Conservation (phyloP, 352 stramenopile genomes). For the Thalassiosira mediterranea region DNA sequence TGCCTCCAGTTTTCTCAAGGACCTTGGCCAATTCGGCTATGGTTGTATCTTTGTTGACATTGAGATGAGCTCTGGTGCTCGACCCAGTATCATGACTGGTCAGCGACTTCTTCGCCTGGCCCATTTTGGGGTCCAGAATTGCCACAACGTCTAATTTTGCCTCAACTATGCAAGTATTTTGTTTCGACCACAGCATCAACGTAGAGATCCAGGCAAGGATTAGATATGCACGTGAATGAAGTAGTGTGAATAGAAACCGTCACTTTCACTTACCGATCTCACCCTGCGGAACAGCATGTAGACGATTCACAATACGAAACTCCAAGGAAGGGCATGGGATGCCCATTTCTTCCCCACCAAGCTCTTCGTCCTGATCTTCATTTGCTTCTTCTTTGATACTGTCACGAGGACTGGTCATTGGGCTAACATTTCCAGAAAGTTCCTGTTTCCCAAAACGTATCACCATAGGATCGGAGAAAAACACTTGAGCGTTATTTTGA, state of each 20-base stretch:
- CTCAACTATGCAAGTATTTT: conserved; percentile 22
- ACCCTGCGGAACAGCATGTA: conserved; percentile 45
- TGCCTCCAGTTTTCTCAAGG: conserved; percentile 2
- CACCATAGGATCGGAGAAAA: conserved; percentile 67
- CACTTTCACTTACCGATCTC: conserved; percentile 71
- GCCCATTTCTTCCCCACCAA: conserved; percentile 2
- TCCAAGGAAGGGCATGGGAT: conserved; percentile 69
- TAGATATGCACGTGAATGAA: no score
- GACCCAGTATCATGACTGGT: not conserved
- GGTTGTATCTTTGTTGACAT: conserved; percentile 17
- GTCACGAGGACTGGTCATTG: conserved; percentile 8
- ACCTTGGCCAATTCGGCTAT: conserved; percentile 30
- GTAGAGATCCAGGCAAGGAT: no score
- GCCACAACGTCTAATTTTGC: conserved; percentile 43
- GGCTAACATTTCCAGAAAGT: conserved; percentile 6
- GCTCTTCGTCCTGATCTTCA: conserved; percentile 20
- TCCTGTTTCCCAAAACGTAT: conserved; percentile 66
- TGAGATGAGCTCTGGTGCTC: not conserved
- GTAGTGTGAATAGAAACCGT: no score
- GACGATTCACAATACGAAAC: conserved; percentile 68
- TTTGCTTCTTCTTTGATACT: conserved; percentile 7
- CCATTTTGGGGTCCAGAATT: conserved; percentile 33
- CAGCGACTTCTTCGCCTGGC: not conserved
- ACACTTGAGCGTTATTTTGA: conserved; percentile 64
- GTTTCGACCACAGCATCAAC: no score